phyloP scores from a whole-genome alignment of 345 rosid genomes.

The Tarenaya hassleriana region DNA sequence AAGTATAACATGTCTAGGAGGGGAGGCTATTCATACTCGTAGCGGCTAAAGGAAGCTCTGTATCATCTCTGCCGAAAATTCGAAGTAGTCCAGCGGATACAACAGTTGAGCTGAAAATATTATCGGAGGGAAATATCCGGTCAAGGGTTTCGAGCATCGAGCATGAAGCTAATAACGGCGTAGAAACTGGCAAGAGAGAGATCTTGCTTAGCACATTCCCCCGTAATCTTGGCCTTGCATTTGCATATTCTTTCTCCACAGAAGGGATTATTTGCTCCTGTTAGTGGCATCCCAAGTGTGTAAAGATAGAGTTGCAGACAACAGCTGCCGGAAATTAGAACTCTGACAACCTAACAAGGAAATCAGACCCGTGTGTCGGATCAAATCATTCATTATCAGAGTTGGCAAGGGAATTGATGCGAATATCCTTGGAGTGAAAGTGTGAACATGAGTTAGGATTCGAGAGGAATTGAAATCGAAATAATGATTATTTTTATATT shows the following conservation, averaged over 20 bases:
- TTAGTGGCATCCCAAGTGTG: slow-evolving; percentile 10
- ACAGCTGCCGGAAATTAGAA: slow-evolving; percentile 10
- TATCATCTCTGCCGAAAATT: slow-evolving; percentile 76
- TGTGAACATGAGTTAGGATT: too few species aligned
- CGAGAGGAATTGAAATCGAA: too few species aligned
- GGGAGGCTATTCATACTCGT: slow-evolving; percentile 58
- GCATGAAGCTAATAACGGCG: slow-evolving; percentile 11
- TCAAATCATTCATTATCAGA: too few species aligned
- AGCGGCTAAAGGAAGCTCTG: slow-evolving; percentile 94
- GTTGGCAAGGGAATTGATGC: too few species aligned
- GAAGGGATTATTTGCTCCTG: not conserved
- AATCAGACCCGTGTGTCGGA: slow-evolving; percentile 62
- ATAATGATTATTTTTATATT: too few species aligned
- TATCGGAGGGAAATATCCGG: slow-evolving; percentile 11
- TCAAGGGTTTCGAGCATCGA: slow-evolving; percentile 9
- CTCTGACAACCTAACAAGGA: slow-evolving; percentile 63
- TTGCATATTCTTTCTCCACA: slow-evolving; percentile 52
- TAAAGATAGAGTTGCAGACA: slow-evolving; percentile 2
- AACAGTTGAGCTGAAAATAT: slow-evolving; percentile 52
- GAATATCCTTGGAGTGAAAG: too few species aligned
- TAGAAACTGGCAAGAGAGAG: not conserved
- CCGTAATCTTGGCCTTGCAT: slow-evolving; percentile 76
- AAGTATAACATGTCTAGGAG: too few species aligned
- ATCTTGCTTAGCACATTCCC: slow-evolving; percentile 90
- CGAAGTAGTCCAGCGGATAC: slow-evolving; percentile 81